Conservation (phyloP, 2,329 filamentous ascomycete genomes). For the Aspergillus aculeatus region DNA sequence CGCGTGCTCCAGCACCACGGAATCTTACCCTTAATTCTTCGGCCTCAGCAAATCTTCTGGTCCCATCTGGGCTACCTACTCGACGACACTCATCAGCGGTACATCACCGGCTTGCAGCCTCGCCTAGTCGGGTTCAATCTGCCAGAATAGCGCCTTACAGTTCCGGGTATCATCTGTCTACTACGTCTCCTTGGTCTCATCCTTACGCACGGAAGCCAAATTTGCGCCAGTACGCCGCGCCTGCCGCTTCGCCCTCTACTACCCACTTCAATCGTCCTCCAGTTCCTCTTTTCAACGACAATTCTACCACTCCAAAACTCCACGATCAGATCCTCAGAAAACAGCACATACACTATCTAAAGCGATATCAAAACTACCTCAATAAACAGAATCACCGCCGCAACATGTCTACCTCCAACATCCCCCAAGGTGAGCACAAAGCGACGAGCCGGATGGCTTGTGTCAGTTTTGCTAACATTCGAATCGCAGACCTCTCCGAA, state of each 20-base stretch:
- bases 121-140: conserved; percentile 39
- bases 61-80: conserved; percentile 33
- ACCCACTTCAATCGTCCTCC: conserved; percentile 38
- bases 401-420: conserved; percentile 42
- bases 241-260: conserved; percentile 40
- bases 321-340: conserved; percentile 21
- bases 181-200: conserved; percentile 38
- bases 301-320: conserved; percentile 30
- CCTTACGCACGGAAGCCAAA: conserved; percentile 32
- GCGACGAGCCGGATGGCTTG: background rate
- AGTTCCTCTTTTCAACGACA: conserved; percentile 40
- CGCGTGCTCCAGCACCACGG: conserved; percentile 35
- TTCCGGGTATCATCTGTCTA: conserved; percentile 40
- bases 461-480: conserved; percentile 22
- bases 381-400: conserved; percentile 26
- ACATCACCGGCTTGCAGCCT: conserved; percentile 36
- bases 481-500: conserved; percentile 23
- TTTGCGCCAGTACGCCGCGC: conserved; percentile 36
- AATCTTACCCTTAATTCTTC: conserved; percentile 40
- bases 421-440: conserved; percentile 35
- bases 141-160: conserved; percentile 39
- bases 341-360: background rate
- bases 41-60: conserved; percentile 34
- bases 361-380: background rate
- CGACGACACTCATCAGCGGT: conserved; percentile 39